phyloP scores from a whole-genome alignment of 495 filamentous ascomycete species.

The Penicillium nucicola region DNA sequence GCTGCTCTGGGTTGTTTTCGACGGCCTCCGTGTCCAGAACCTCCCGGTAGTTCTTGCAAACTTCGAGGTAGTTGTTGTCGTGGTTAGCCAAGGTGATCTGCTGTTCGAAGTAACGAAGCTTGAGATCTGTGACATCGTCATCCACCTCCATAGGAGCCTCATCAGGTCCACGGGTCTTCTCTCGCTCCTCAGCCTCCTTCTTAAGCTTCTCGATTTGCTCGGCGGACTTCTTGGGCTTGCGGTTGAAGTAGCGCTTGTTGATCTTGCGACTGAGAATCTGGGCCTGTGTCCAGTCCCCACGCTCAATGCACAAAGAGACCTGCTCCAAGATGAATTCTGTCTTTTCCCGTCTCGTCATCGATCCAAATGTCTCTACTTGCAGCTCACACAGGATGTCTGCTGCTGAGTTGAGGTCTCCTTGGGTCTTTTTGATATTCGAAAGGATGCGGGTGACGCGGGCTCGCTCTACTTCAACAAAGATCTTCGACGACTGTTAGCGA shows the following conservation, averaged over 20 bases:
- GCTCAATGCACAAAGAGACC: conserved; percentile 92
- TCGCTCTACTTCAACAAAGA: conserved; percentile 97
- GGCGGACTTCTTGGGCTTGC: conserved; percentile 83
- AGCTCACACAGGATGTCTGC: conserved; percentile 93
- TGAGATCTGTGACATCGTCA: conserved; percentile 94
- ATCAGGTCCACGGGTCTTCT: conserved; percentile 65
- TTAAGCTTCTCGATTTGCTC: conserved; percentile 86
- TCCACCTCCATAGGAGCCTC: conserved; percentile 71
- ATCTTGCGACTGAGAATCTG: conserved; percentile 94
- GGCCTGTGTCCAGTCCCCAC: conserved; percentile 92
- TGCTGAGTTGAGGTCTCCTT: conserved; percentile 86
- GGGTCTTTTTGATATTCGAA: conserved; percentile 92
- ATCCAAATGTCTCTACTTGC: conserved; percentile 98
- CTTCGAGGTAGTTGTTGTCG: conserved; percentile 93
- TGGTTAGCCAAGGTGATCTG: conserved; percentile 94
- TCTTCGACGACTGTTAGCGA: conserved; percentile 45
- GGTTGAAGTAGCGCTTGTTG: conserved; percentile 83
- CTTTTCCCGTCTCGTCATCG: conserved; percentile 96
- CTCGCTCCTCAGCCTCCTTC: conserved; percentile 77
- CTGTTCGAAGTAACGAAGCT: conserved; percentile 93
- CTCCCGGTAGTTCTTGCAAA: conserved; percentile 94
- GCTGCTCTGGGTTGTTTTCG: conserved; percentile 79
- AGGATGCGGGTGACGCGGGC: conserved; percentile 92
- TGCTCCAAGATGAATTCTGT: conserved; percentile 97
- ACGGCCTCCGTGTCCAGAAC: conserved; percentile 94